A percentile compares a stretch with the other conserved stretches of the same genome.
Evolutionary conservation across 306 rosid genomes (phyloP).

Genomic region (Bauhinia variegata): DNA sequence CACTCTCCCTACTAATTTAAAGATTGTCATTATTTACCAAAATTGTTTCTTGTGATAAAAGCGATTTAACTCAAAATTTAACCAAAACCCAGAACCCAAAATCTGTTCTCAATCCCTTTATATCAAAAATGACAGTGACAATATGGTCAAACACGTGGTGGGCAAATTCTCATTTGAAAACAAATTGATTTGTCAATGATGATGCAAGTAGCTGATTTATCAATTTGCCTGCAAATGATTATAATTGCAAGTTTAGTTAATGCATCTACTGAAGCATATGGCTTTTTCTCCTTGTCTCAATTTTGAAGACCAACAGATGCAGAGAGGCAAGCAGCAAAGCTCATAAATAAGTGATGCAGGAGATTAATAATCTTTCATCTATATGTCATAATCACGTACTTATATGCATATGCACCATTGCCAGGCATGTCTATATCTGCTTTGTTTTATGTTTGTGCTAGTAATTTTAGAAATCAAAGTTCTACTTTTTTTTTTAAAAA

Average conservation of each 20-base stretch:
- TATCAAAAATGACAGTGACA: not conserved
- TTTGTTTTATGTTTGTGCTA: no score
- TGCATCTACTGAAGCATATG: slow-evolving; percentile 24
- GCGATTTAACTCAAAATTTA: not conserved
- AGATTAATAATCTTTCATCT: no score
- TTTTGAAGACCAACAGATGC: slow-evolving; percentile 15
- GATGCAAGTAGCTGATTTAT: not conserved
- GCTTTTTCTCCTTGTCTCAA: slow-evolving; percentile 33
- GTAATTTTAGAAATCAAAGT: no score
- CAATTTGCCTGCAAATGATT: slow-evolving; percentile 4
- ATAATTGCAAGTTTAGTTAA: slow-evolving; percentile 30
- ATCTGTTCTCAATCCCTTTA: not conserved
- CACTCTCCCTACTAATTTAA: no score
- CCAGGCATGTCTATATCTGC: no score
- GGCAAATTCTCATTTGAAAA: not conserved
- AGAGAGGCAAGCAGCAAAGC: slow-evolving; percentile 10
- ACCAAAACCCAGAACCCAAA: not conserved
- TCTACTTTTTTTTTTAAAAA: no score
- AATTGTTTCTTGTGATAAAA: not conserved
- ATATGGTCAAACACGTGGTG: not conserved
- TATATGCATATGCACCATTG: no score
- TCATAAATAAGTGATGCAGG: not conserved
- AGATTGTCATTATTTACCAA: no score
- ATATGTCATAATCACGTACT: no score
- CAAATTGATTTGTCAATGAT: not conserved